Conservation (phyloP, 768 basidiomycete species). For the Suillus decipiens region DNA sequence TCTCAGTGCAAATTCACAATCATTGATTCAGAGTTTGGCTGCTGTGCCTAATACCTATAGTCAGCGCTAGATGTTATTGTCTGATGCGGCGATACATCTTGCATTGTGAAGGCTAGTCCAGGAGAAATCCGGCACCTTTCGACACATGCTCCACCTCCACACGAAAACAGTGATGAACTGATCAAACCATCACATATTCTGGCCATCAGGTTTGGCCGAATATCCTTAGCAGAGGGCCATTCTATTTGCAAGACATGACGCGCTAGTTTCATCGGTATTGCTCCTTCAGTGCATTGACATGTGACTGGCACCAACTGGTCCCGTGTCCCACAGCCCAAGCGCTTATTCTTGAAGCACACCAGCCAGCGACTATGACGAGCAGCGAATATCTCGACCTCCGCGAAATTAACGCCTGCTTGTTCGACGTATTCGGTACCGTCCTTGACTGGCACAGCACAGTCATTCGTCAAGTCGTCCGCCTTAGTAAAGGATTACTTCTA, state of each 20-base stretch:
- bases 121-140: neutral
- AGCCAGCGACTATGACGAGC: neutral
- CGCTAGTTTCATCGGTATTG: neutral
- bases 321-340: neutral
- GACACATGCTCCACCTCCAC: neutral
- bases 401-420: slow-evolving; percentile 44
- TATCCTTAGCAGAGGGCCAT: neutral
- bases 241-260: neutral
- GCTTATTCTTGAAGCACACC: neutral
- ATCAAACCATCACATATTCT: neutral
- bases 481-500: slow-evolving; percentile 17
- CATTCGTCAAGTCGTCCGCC: slow-evolving; percentile 19
- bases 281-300: neutral
- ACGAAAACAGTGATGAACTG: neutral
- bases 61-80: no score
- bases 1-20: neutral
- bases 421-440: slow-evolving; percentile 54
- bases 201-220: neutral
- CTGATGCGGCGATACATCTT: neutral
- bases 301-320: neutral
- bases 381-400: slow-evolving; percentile 9
- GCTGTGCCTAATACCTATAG: no score
- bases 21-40: no score
- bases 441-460: slow-evolving; percentile 43
- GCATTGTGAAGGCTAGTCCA: neutral